phyloP scores from a whole-genome alignment of 495 filamentous ascomycete species.

The Talaromyces adpressus region DNA sequence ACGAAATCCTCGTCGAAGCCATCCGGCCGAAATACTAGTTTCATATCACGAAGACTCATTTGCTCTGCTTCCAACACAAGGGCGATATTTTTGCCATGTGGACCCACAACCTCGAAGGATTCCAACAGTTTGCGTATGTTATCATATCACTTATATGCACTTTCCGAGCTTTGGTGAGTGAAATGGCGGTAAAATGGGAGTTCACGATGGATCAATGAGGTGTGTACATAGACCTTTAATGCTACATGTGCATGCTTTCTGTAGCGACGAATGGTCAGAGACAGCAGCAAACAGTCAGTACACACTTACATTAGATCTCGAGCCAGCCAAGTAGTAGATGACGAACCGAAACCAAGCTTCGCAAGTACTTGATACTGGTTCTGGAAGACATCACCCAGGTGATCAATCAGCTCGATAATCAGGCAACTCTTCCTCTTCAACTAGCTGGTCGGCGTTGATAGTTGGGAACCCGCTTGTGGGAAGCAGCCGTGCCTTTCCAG shows the following conservation, averaged over 20 bases:
- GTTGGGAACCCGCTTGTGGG: background rate
- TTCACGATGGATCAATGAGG: slow-evolving; percentile 14
- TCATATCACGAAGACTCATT: slow-evolving; percentile 23
- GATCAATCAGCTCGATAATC: slow-evolving; percentile 28
- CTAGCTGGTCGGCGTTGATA: background rate
- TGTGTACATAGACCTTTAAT: slow-evolving; percentile 20
- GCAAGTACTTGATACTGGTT: slow-evolving; percentile 31
- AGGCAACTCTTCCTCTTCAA: slow-evolving; percentile 26
- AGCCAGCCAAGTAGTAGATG: slow-evolving; percentile 40
- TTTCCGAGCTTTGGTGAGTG: slow-evolving; percentile 14
- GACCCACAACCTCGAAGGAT: slow-evolving; percentile 22
- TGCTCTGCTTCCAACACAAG: slow-evolving; percentile 24
- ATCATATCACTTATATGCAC: slow-evolving; percentile 17
- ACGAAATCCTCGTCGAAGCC: no score
- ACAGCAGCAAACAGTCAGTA: slow-evolving; percentile 18
- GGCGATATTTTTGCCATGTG: slow-evolving; percentile 18
- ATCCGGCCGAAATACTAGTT: slow-evolving; percentile 15
- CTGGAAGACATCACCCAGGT: slow-evolving; percentile 31
- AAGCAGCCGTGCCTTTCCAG: slow-evolving; percentile 11
- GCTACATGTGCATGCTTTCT: slow-evolving; percentile 17
- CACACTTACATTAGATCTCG: slow-evolving; percentile 26
- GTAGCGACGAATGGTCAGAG: slow-evolving; percentile 4
- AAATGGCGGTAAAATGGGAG: slow-evolving; percentile 19
- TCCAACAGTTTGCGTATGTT: slow-evolving; percentile 24
- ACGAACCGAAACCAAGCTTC: slow-evolving; percentile 40